Percentiles rank a stretch among this genome's conserved stretches.
Conservation (phyloP, 2,329 filamentous ascomycete species). For the Ophiostoma piceae region DNA sequence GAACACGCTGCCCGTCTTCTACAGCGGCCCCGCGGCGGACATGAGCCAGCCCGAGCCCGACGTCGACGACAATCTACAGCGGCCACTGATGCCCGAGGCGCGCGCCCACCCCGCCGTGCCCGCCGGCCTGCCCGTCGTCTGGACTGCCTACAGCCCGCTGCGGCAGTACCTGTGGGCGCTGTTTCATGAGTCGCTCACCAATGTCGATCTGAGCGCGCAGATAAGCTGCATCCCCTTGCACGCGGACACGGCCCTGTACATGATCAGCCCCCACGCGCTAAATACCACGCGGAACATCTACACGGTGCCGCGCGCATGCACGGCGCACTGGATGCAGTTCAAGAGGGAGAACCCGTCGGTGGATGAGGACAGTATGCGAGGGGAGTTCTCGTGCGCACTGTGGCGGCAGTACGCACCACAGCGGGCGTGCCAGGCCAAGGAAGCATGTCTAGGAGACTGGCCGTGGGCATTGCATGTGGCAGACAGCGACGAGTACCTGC, state of each 20-base stretch:
- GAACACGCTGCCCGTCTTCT: neutral
- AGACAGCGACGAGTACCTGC: neutral
- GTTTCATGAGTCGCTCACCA: neutral
- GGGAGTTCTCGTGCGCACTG: neutral
- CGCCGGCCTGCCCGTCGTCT: neutral
- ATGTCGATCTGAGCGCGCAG: neutral
- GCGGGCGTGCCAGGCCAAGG: too few species aligned
- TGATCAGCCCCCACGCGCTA: neutral
- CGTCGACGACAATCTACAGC: neutral
- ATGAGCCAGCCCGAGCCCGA: neutral
- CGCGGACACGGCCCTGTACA: neutral
- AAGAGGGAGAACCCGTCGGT: neutral
- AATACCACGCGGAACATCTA: too few species aligned
- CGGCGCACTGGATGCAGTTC: neutral
- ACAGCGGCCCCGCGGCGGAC: neutral
- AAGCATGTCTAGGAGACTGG: neutral
- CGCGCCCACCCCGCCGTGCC: neutral
- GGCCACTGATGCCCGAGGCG: neutral
- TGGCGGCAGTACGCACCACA: neutral
- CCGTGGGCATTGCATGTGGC: neutral
- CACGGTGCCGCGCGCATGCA: neutral
- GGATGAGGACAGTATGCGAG: neutral
- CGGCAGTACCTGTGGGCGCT: neutral
- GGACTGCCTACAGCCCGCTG: neutral
- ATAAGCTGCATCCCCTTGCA: neutral